phyloP scores from a whole-genome alignment of 192 early-diverging fungal species.

The Coemansia sp. region DNA sequence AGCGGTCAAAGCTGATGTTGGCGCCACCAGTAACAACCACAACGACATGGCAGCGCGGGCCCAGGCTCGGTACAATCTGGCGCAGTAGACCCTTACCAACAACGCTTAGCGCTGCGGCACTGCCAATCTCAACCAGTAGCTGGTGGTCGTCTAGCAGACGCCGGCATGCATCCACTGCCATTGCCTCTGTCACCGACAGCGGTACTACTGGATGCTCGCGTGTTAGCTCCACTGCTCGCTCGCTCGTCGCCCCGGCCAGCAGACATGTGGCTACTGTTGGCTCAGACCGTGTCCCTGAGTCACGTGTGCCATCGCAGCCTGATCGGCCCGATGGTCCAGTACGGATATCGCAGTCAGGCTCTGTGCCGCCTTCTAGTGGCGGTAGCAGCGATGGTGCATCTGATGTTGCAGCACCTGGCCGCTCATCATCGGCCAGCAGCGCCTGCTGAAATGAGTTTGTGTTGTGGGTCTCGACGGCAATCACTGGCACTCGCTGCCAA shows the following conservation, averaged over 20 bases:
- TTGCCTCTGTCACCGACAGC: conserved; percentile 27
- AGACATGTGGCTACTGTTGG: conserved; percentile 56
- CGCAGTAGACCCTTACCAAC: conserved; percentile 61
- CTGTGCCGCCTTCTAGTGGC: conserved; percentile 61
- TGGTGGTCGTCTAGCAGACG: conserved; percentile 37
- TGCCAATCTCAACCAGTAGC: conserved; percentile 60
- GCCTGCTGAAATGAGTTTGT: conserved; percentile 69
- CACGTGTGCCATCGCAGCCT: neutral
- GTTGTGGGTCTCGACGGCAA: conserved; percentile 75
- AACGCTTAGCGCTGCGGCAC: conserved; percentile 62
- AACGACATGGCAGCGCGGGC: conserved; percentile 59
- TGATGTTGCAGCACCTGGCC: neutral
- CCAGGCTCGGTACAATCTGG: conserved; percentile 63
- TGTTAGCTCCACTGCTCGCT: conserved; percentile 25
- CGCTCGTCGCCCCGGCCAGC: conserved; percentile 34
- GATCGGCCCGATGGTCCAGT: neutral
- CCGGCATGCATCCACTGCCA: conserved; percentile 58
- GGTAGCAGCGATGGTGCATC: conserved; percentile 53
- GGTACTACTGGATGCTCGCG: conserved; percentile 23
- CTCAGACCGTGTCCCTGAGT: conserved; percentile 8
- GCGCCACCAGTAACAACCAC: conserved; percentile 70
- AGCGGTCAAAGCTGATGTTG: conserved; percentile 60
- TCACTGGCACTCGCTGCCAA: conserved; percentile 68
- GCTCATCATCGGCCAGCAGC: conserved; percentile 56
- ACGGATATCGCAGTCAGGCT: conserved; percentile 40